Evolutionary conservation across 768 basidiomycete species (phyloP).

Genomic region (Rubroboletus satanas): DNA sequence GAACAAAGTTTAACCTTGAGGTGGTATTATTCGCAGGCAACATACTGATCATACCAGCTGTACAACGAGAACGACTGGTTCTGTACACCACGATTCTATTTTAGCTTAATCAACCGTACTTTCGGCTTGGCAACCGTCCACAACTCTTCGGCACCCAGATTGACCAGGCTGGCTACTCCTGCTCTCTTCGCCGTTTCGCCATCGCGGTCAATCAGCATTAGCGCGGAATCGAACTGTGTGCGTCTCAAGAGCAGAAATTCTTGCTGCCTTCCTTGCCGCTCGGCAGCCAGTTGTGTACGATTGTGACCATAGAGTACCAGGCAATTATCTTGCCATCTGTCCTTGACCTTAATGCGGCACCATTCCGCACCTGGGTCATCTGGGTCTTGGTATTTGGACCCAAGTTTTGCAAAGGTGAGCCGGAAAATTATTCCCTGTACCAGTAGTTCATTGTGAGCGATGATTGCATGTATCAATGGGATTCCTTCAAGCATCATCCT

Average conservation of each 20-base stretch:
- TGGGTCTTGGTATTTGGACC: not conserved
- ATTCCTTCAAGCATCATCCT: not conserved
- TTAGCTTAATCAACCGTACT: not conserved
- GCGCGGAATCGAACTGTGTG: not conserved
- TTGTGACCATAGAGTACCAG: constrained; percentile 1
- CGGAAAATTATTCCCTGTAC: not conserved
- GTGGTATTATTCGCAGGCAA: no score
- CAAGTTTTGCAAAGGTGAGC: not conserved
- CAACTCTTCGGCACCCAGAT: not conserved
- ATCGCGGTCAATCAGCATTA: not conserved
- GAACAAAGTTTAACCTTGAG: not conserved
- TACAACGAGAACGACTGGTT: not conserved
- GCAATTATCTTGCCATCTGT: not conserved
- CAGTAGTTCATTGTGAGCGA: not conserved
- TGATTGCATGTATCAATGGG: not conserved
- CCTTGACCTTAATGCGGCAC: not conserved
- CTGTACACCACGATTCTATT: not conserved
- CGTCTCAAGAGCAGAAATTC: constrained; percentile 2
- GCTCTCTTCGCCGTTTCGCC: not conserved
- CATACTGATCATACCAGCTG: not conserved
- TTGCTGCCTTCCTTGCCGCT: not conserved
- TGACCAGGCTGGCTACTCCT: constrained; percentile 1
- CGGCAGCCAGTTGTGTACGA: not conserved
- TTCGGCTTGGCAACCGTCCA: not conserved
- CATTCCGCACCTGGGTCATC: not conserved